A percentile compares a stretch with the other conserved stretches of the same genome.
These are phyloP conservation scores for Chaetomidium leptoderma DNA, from an alignment of 495 filamentous ascomycete species.

Conservation along the genomic window DNA sequence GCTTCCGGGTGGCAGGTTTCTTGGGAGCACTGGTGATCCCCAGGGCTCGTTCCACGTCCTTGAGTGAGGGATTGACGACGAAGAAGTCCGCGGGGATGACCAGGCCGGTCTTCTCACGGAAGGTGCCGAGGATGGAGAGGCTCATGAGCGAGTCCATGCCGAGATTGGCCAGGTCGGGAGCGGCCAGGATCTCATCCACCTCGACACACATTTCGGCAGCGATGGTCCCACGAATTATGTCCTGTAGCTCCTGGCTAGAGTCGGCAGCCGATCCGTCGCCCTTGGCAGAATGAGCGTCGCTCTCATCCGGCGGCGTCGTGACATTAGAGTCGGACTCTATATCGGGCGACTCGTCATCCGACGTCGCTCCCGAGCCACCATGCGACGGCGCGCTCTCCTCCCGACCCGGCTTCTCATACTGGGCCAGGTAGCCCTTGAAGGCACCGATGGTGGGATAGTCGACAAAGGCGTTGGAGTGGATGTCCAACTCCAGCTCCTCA, in stretches of 20 bases:
- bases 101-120: constrained; percentile 55
- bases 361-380: constrained; percentile 34
- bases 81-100: constrained; percentile 48
- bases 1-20: constrained; percentile 35
- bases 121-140: constrained; percentile 50
- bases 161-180: constrained; percentile 48
- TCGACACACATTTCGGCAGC: constrained; percentile 65
- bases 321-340: constrained; percentile 45
- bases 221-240: constrained; percentile 55
- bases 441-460: constrained; percentile 53
- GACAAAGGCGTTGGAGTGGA: constrained; percentile 53
- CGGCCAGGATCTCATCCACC: constrained; percentile 56
- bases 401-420: constrained; percentile 42
- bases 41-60: constrained; percentile 46
- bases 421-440: constrained; percentile 55
- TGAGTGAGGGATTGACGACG: constrained; percentile 43
- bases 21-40: constrained; percentile 41
- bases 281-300: constrained; percentile 42
- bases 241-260: constrained; percentile 43
- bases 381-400: constrained; percentile 26
- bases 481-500: constrained; percentile 54
- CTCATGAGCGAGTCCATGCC: constrained; percentile 61
- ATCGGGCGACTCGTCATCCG: constrained; percentile 42
- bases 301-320: constrained; percentile 46
- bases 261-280: constrained; percentile 27